phyloP scores from a whole-genome alignment of 2,329 filamentous ascomycete genomes.

The Aspergillus proliferans region DNA sequence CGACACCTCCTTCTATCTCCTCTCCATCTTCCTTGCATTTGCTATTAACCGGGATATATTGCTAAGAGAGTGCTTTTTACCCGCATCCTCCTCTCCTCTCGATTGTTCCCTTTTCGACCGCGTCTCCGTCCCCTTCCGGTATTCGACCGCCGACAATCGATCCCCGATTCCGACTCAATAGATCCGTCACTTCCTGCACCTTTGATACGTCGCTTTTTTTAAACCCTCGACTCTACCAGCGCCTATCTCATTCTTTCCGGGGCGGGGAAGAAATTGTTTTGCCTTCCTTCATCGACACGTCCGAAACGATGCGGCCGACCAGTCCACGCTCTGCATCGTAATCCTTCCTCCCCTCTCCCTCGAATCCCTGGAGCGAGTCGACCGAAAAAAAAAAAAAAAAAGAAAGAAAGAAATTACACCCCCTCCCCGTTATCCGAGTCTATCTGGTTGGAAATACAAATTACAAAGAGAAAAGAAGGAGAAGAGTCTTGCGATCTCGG shows the following conservation, averaged over 20 bases:
- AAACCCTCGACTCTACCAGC: no score
- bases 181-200: no score
- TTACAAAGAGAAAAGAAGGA: not conserved
- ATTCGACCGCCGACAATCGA: no score
- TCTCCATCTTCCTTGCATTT: constrained; percentile 13
- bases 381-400: not conserved
- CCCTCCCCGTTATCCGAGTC: not conserved
- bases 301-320: constrained; percentile 16
- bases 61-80: no score
- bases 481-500: not conserved
- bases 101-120: constrained; percentile 67
- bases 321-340: constrained; percentile 9
- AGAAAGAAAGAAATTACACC: not conserved
- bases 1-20: constrained; percentile 1
- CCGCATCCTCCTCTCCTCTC: constrained; percentile 62
- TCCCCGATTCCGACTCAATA: no score
- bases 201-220: no score
- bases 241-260: not conserved
- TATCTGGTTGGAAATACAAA: not conserved
- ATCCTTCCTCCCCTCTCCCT: constrained; percentile 5
- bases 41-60: constrained; percentile 33
- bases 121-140: constrained; percentile 52
- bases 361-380: not conserved
- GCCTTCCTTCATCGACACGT: constrained; percentile 1
- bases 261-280: constrained; percentile 1